phyloP scores from a whole-genome alignment of 2,329 filamentous ascomycete genomes.

The Colletotrichum falcatum region DNA sequence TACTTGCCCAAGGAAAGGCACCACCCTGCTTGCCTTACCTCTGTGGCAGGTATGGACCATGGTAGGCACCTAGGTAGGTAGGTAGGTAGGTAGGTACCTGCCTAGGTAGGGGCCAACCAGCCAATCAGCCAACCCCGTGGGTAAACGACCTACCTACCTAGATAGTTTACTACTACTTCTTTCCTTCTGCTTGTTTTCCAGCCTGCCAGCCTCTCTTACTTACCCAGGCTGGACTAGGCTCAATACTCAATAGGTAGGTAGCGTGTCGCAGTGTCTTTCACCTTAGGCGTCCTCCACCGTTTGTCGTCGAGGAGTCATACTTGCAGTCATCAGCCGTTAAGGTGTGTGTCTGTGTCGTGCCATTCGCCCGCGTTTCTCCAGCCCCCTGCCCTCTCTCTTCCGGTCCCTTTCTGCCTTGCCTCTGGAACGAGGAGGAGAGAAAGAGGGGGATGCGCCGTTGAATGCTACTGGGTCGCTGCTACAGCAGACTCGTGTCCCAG shows the following conservation, averaged over 20 bases:
- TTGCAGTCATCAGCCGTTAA: slow-evolving; percentile 29
- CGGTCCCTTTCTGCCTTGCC: slow-evolving; percentile 1
- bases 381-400: background rate
- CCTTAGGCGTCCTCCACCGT: slow-evolving; percentile 12
- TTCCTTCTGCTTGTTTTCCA: background rate
- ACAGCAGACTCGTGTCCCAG: slow-evolving; percentile 1
- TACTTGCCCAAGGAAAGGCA: background rate
- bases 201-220: background rate
- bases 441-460: background rate
- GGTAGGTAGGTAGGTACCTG: background rate
- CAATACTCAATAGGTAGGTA: too few relatives aligned
- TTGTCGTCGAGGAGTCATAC: slow-evolving; percentile 35
- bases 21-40: background rate
- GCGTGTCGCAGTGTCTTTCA: background rate
- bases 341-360: slow-evolving; percentile 37
- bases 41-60: too few relatives aligned
- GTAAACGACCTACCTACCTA: slow-evolving; percentile 6
- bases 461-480: background rate
- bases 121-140: background rate
- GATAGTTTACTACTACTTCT: too few relatives aligned
- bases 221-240: background rate
- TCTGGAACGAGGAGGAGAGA: background rate
- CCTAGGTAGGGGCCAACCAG: background rate
- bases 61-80: too few relatives aligned
- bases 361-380: slow-evolving; percentile 20